These are phyloP conservation scores for Saccharomycopsis phalli DNA, from an alignment of 1,139 yeast genomes.

Conservation along the genomic window DNA sequence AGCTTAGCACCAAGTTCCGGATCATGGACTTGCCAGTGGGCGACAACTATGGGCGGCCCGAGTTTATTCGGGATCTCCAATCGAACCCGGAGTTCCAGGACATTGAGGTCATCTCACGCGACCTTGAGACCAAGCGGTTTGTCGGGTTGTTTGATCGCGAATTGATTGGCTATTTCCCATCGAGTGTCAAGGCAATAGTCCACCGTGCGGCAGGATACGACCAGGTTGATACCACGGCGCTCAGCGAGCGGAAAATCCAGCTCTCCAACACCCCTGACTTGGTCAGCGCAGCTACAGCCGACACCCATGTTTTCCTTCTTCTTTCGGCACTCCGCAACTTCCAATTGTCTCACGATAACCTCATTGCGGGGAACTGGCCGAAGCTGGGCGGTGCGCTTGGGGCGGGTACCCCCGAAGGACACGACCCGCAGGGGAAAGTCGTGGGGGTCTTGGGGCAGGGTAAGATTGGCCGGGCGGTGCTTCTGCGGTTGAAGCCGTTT, in stretches of 20 bases:
- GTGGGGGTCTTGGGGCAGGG: conserved; percentile 73
- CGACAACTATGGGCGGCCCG: conserved; percentile 30
- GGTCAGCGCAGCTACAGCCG: conserved; percentile 78
- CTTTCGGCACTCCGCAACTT: conserved; percentile 65
- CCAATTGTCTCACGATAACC: conserved; percentile 36
- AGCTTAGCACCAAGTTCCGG: conserved; percentile 33
- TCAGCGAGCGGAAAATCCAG: conserved; percentile 39
- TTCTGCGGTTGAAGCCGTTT: conserved; percentile 53
- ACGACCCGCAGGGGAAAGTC: conserved; percentile 53
- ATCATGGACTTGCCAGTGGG: conserved; percentile 26
- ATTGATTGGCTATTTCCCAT: conserved; percentile 51
- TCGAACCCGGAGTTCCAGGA: conserved; percentile 36
- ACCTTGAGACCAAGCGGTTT: conserved; percentile 35
- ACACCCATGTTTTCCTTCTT: conserved; percentile 59
- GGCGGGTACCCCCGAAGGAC: conserved; percentile 41
- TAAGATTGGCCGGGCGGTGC: conserved; percentile 64
- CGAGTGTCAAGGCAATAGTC: conserved; percentile 51
- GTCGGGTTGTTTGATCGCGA: conserved; percentile 79
- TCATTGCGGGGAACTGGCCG: conserved; percentile 56
- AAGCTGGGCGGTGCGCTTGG: conserved; percentile 27
- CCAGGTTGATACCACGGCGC: conserved; percentile 49
- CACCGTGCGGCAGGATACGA: conserved; percentile 96
- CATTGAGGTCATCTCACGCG: conserved; percentile 42
- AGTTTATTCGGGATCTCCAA: conserved; percentile 41
- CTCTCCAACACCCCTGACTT: conserved; percentile 69